These are phyloP conservation scores for Nicotiana undulata DNA, from an alignment of 257 asterid genomes.

Conservation along the genomic window DNA sequence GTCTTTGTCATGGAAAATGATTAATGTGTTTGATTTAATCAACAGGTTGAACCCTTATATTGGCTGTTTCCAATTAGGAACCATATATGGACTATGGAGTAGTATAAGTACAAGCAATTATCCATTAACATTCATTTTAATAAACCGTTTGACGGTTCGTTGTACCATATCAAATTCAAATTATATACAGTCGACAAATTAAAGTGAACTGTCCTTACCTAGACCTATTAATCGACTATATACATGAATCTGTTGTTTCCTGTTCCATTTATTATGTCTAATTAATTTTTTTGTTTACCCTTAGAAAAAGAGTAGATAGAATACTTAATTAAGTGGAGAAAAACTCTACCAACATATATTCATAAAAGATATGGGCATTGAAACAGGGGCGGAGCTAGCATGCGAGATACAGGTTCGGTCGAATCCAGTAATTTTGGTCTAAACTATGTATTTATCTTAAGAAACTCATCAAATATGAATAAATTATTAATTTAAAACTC, in stretches of 20 bases:
- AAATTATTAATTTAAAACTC: no score
- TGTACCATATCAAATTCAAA: background rate
- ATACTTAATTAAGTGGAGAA: no score
- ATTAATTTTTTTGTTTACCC: no score
- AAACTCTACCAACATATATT: background rate
- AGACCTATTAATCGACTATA: no score
- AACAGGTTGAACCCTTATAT: background rate
- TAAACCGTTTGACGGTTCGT: background rate
- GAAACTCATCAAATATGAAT: no score
- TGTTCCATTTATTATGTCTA: no score
- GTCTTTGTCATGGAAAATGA: background rate
- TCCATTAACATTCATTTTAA: background rate
- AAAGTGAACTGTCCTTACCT: background rate
- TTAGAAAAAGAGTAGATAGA: no score
- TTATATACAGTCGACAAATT: background rate
- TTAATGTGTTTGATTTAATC: background rate
- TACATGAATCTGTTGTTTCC: no score
- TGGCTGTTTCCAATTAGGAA: background rate
- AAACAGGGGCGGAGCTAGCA: no score
- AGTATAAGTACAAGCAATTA: background rate
- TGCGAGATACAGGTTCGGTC: no score
- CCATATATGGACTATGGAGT: background rate
- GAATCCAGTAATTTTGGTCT: no score
- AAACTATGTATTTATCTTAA: no score
- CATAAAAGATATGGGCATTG: background rate